These are phyloP conservation scores for Metarhizium anisopliae DNA, from an alignment of 2,329 filamentous ascomycete genomes.

Conservation along the genomic window DNA sequence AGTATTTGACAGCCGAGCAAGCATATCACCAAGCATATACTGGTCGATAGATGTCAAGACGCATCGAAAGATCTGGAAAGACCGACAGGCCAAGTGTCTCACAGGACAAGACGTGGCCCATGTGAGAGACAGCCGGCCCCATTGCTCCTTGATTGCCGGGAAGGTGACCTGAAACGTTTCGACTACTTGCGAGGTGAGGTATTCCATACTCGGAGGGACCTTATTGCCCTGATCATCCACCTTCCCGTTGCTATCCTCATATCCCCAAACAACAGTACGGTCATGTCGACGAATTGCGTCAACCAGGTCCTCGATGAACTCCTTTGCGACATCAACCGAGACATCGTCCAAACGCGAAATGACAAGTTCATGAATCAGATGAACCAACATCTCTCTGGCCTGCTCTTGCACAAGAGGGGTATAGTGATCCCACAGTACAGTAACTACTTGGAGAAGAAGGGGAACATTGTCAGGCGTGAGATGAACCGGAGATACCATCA, in stretches of 20 bases:
- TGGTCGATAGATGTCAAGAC: conserved; percentile 87
- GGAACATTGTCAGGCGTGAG: conserved; percentile 73
- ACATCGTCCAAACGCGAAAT: conserved; percentile 69
- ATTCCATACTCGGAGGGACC: conserved; percentile 80
- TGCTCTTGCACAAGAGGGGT: conserved; percentile 92
- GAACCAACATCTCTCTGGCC: conserved; percentile 93
- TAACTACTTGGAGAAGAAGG: conserved; percentile 79
- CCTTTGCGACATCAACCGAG: conserved; percentile 51
- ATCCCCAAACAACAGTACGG: conserved; percentile 79
- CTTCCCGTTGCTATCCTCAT: conserved; percentile 83
- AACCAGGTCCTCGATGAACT: conserved; percentile 77
- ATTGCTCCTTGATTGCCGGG: conserved; percentile 80
- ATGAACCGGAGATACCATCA: conserved; percentile 88
- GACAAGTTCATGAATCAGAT: conserved; percentile 92
- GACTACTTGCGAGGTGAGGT: conserved; percentile 72
- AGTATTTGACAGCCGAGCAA: conserved; percentile 88
- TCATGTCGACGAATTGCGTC: conserved; percentile 82
- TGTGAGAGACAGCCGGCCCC: conserved; percentile 80
- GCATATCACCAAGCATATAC: conserved; percentile 93
- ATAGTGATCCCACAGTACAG: conserved; percentile 96
- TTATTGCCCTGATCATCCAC: conserved; percentile 65
- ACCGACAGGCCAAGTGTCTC: conserved; percentile 86
- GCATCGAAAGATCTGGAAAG: conserved; percentile 94
- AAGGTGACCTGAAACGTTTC: conserved; percentile 78
- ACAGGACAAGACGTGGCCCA: conserved; percentile 98